Evolutionary conservation across 176 grass and related monocot species (phyloP).

Genomic region (Saccharum spontaneum): DNA sequence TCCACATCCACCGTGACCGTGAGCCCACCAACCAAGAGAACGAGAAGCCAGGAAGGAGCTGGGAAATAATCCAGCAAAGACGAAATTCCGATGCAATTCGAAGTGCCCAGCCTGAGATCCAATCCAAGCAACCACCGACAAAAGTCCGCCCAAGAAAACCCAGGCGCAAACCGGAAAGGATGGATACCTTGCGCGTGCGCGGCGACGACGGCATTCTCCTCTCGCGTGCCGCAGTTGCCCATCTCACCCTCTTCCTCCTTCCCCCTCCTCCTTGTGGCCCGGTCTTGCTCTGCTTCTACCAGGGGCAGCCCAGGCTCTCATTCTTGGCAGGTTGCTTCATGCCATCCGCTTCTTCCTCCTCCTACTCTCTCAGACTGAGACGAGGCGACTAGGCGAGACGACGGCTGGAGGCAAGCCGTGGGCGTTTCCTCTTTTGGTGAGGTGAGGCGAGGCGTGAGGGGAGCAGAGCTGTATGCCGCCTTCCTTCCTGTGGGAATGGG

Average conservation of each 20-base stretch:
- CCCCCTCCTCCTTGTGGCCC: background rate
- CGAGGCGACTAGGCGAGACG: background rate
- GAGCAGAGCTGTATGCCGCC: background rate
- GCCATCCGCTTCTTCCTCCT: background rate
- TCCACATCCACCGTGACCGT: background rate
- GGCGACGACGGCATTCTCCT: conserved; percentile 98
- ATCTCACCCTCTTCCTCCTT: conserved; percentile 34
- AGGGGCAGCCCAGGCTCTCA: conserved; percentile 47
- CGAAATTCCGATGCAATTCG: conserved; percentile 17
- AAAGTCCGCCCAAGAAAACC: background rate
- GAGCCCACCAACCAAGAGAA: background rate
- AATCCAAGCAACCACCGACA: background rate
- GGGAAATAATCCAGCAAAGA: background rate
- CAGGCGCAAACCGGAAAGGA: background rate
- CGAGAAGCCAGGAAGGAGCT: background rate
- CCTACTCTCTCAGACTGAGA: background rate
- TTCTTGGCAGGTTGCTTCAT: conserved; percentile 42
- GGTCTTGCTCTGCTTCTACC: conserved; percentile 10
- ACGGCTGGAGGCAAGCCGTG: background rate
- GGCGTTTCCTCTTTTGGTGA: conserved; percentile 8
- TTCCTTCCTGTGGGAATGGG: background rate
- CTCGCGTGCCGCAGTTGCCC: conserved; percentile 96
- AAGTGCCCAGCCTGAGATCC: conserved; percentile 21
- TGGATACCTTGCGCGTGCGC: conserved; percentile 84
- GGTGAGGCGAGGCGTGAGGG: too few relatives aligned